phyloP scores from a whole-genome alignment of 2,329 filamentous ascomycete species.

The Teratosphaeria gauchensis region DNA sequence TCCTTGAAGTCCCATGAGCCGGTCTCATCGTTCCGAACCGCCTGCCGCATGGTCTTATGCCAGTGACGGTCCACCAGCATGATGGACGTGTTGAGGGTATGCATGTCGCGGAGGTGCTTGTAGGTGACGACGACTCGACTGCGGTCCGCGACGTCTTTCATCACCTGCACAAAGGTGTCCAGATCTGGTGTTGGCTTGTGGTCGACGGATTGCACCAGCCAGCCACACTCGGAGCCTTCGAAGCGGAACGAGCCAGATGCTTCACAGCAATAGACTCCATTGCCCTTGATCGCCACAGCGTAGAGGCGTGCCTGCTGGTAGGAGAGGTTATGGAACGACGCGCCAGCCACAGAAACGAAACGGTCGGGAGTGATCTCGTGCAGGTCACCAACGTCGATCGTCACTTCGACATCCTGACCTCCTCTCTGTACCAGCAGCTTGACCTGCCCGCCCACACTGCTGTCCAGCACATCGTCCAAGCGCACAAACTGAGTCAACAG shows the following conservation, averaged over 20 bases:
- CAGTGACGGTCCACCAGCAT: conserved; percentile 91
- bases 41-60: conserved; percentile 88
- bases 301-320: conserved; percentile 97
- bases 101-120: conserved; percentile 87
- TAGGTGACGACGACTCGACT: conserved; percentile 88
- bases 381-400: conserved; percentile 76
- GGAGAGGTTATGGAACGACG: conserved; percentile 89
- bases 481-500: conserved; percentile 87
- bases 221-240: conserved; percentile 81
- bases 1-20: conserved; percentile 94
- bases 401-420: conserved; percentile 75
- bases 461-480: conserved; percentile 84
- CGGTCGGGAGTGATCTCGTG: conserved; percentile 92
- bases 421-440: conserved; percentile 78
- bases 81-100: conserved; percentile 88
- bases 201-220: conserved; percentile 87
- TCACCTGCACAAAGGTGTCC: conserved; percentile 79
- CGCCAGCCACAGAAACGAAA: conserved; percentile 88
- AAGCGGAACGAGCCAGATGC: conserved; percentile 91
- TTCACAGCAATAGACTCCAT: conserved; percentile 88
- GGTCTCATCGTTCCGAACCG: conserved; percentile 77
- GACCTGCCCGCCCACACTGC: conserved; percentile 69
- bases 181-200: conserved; percentile 85
- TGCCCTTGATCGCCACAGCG: conserved; percentile 68
- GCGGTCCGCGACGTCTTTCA: conserved; percentile 72